Evolutionary conservation across 257 asterid species (phyloP).

Genomic region (Plantago major): DNA sequence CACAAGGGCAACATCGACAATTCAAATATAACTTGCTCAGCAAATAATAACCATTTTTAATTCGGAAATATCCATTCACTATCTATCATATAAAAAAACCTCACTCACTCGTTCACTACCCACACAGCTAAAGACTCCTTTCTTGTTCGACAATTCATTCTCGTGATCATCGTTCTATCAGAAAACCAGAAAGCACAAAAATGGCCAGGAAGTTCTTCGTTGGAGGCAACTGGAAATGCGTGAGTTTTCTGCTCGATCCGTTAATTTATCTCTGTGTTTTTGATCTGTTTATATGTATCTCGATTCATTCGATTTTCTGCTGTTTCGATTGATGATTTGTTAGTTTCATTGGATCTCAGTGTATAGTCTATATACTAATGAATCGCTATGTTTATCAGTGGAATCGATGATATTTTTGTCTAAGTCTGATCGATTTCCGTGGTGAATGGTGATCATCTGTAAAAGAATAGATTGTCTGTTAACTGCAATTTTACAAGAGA

Average conservation of each 20-base stretch:
- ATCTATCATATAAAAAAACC: not conserved
- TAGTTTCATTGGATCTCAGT: not conserved
- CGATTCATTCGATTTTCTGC: constrained; percentile 7
- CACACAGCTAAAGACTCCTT: constrained; percentile 6
- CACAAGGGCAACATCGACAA: constrained; percentile 31
- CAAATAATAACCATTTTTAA: constrained; percentile 29
- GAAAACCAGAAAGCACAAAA: constrained; percentile 7
- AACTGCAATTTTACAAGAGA: not conserved
- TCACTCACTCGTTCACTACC: constrained; percentile 21
- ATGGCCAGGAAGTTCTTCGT: constrained; percentile 93
- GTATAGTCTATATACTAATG: not conserved
- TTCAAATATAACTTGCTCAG: constrained; percentile 26
- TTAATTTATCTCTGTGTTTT: not conserved
- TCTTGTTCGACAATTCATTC: constrained; percentile 32
- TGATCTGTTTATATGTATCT: constrained; percentile 9
- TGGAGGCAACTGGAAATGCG: constrained; percentile 99
- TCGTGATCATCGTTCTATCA: constrained; percentile 30
- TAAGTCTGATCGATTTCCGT: not conserved
- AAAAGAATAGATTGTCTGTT: constrained; percentile 1
- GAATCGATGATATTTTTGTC: not conserved
- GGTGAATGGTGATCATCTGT: not conserved
- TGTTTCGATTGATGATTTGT: not conserved
- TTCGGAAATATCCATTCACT: constrained; percentile 13
- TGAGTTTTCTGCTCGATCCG: constrained; percentile 28
- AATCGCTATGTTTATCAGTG: not conserved